Base-by-base conservation (phyloP, 2,329 filamentous ascomycete species). In the Fusarium acutatum region DNA sequence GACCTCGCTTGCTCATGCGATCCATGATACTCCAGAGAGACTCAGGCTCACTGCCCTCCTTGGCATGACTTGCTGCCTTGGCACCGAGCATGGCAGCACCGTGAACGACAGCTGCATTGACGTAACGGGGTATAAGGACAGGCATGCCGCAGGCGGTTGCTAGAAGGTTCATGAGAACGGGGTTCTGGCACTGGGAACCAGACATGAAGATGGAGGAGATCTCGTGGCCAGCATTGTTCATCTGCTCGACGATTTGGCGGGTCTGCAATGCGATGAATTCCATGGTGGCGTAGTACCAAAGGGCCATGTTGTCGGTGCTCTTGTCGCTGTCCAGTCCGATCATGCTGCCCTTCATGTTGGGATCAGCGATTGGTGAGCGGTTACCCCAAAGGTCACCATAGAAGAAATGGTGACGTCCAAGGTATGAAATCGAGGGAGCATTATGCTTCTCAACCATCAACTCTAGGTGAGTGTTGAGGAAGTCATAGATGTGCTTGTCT, bases 231-330 rank as follows among this genome's bases (percentile, higher is more conserved):
- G 94, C 87, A 52, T 89, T 86, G 86, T 98, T 99, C 95, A 99
- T 98, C 40, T 93, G 89, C 79, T 97, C 93, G 73, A 99, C 89
- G 78, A 99, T 99, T 83, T 99, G 96, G 66, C 94, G 92, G 1
- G 96, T 99, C 83, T 99, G 96, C 82, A 98, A 89, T 35, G 96
- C 95, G 78, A 99, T 98, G 83, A 98, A 98, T 84, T 99, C 96
- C 90, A 99, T 94, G 7, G 96, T 97, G 30, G 91, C 94, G 80
- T 98, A 98, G 85, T 99, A 99, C 84, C 95, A 92, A 28, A 98
- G 85, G 2, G 96, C 95, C 58, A 99, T 90, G 59, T 94, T 93
- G 79, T 97, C 94, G 54, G 96, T 89, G 77, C 91, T 93, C 82
- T 94, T 95, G 84, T 98, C 96, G 76, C 90, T 94, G 79, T 92